Base-by-base conservation (phyloP, 768 basidiomycete species). In the Lactifluus echinatus region DNA sequence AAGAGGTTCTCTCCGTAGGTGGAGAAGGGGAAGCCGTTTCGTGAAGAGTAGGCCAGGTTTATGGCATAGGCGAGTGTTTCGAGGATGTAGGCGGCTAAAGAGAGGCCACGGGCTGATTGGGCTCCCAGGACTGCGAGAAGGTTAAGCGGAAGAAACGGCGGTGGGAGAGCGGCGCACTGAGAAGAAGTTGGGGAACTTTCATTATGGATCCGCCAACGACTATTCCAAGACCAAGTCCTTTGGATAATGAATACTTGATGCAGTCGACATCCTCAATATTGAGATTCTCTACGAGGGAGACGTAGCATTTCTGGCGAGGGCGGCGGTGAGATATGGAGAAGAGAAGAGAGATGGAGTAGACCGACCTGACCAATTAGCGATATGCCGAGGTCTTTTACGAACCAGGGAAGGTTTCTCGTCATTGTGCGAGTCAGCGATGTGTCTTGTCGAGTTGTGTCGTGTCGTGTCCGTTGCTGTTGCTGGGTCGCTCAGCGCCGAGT, bases 1-100 rank as follows among this genome's bases (percentile, higher is more conserved):
- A 97, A 97, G 55, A 93, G 69, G 75, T 95, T 97, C 72, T 99
- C 96, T 66, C 96, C 96, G 59, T 97, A 99, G 0, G 96, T 97
- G 19, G 90, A 92, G 76, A 97, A 96, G 0, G 96, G 93, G 71
- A 94, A 97, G 23, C 75, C 70, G 66, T 91, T 87, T 23, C 92
- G 78, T 65, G 81, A 82, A 2, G 93, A 87, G 72, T 98, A 99
- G 11, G 83, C 83, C 26, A 93, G 79, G 0, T 85, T 93, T 65
- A 99, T 93, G 26, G 86, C 87, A 65, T 96, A 96, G 0, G 90
- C 80, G 28, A 89, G 75, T 0, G 95, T 97, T 68, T 98, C 95
- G 21, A 99, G 84, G 49, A 88, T 71, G 70, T 93, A 97, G 4
- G 92, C 87, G 2, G 87, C 76, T 2, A 97, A 73, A 1, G 90